These are phyloP conservation scores for Polyporus tsugae DNA, from an alignment of 1,284 basidiomycete genomes.

Conservation along the genomic window DNA sequence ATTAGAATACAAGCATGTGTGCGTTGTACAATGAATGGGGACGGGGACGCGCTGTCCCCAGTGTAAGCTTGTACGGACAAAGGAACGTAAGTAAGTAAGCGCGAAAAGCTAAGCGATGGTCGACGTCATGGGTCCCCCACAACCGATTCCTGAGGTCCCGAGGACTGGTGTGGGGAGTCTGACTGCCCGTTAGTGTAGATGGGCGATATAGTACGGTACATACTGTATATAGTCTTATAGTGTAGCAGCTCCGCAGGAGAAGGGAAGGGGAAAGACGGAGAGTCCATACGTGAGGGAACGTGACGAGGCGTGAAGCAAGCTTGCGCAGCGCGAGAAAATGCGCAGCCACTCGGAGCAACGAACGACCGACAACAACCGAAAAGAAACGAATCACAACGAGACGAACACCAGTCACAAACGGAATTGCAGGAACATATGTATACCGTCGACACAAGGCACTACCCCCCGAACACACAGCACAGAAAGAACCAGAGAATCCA, in stretches of 20 bases:
- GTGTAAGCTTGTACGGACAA: neutral
- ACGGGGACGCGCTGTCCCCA: neutral
- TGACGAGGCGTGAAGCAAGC: neutral
- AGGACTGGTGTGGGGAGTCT: neutral
- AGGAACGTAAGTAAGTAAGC: neutral
- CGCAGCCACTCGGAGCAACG: neutral
- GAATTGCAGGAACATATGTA: neutral
- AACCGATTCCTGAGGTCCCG: neutral
- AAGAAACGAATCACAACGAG: neutral
- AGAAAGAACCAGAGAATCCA: neutral
- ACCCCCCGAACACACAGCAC: neutral
- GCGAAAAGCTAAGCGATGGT: neutral
- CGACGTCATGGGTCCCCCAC: neutral
- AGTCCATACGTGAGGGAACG: neutral
- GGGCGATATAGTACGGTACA: neutral
- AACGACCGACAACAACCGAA: neutral
- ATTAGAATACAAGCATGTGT: constrained; percentile 10
- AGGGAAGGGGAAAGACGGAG: neutral
- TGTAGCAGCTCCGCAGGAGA: neutral
- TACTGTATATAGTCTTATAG: neutral
- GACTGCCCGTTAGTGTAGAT: neutral
- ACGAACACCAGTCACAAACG: neutral
- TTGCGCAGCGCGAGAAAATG: neutral
- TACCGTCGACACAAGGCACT: neutral
- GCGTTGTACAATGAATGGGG: constrained; percentile 7